Evolutionary conservation across 2,329 filamentous ascomycete species (phyloP), one percentile per base, ranked within the genome.

Genomic region (Aspergillus sp.): DNA sequence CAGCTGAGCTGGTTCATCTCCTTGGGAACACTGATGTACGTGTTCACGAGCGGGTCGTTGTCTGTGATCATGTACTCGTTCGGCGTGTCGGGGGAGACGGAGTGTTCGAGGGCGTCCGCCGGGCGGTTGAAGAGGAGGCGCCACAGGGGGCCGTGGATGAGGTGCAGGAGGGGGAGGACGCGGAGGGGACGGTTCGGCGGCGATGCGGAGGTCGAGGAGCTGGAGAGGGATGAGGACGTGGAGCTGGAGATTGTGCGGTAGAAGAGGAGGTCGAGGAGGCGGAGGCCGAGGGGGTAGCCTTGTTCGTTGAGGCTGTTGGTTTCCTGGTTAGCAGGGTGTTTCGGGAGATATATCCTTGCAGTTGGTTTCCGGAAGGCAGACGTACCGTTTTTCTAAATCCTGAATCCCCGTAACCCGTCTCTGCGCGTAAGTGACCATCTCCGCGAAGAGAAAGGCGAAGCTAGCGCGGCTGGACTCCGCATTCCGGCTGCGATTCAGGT

Each of bases 61-160:
- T 99, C 95, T 69, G 93, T 91, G 69, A 99, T 95, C 94, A 99
- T 98, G 82, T 98, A 99, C 81, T 98, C 94, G 68, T 95, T 92
- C 9, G 91, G 89, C 55, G 92, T 94, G 55, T 88, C 86, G 9
- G 90, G 88, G 70, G 91, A 89, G 56, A 87, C 87, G 60, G 88
- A 91, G 78, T 95, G 93, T 80, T 99, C 95, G 59, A 99, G 87
- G 18, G 92, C 90, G 78, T 98, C 94, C 29, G 95, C 95, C 57
- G 93, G 89, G 1, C 94, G 90, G 42, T 87, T 88, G 77, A 99
- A 99, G 52, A 99, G 89, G 76, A 96, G 90, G 66, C 90, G 87
- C 90, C 94, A 99, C 57, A 97, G 84, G 57, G 89, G 90, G 63
- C 92, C 92, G 75, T 96, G 95, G 76, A 99, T 95, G 77, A 98